Conservation (phyloP, 164 flowering plant species). For the Aristolochia contorta region DNA sequence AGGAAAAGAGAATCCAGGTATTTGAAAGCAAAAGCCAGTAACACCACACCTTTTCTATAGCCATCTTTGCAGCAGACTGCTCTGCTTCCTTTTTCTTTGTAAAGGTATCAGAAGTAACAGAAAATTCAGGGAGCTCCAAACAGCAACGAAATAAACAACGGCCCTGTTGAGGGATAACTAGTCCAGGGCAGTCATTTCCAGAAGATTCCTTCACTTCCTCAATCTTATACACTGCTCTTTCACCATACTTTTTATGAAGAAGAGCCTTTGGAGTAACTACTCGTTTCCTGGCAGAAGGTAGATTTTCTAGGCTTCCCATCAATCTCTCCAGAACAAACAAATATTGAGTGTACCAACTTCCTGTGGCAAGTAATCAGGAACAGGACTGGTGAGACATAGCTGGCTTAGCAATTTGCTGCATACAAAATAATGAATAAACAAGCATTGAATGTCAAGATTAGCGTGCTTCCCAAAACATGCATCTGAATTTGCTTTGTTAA, state of each 20-base stretch:
- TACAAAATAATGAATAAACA: too few relatives aligned
- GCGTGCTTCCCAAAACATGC: too few relatives aligned
- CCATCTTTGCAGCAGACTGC: constrained; percentile 84
- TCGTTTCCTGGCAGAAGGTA: constrained; percentile 18
- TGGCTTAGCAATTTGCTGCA: too few relatives aligned
- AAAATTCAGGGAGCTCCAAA: constrained; percentile 72
- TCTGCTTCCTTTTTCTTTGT: constrained; percentile 87
- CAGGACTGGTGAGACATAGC: too few relatives aligned
- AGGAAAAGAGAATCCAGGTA: background rate
- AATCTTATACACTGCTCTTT: constrained; percentile 43
- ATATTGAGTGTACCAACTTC: too few relatives aligned
- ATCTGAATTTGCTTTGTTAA: too few relatives aligned
- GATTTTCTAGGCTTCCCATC: too few relatives aligned
- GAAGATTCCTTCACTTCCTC: constrained; percentile 56
- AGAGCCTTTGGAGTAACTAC: constrained; percentile 64
- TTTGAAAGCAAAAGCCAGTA: background rate
- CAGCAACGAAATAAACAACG: constrained; percentile 62
- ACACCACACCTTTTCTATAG: constrained; percentile 56
- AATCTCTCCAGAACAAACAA: too few relatives aligned
- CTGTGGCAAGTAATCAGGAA: too few relatives aligned
- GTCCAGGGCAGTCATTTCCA: constrained; percentile 73
- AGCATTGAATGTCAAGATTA: too few relatives aligned
- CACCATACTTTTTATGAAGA: constrained; percentile 61
- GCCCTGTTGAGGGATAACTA: constrained; percentile 52
- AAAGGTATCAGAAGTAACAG: constrained; percentile 53